These are phyloP conservation scores for Geotrichum restrictum DNA, from an alignment of 1,139 yeast genomes.

Conservation along the genomic window DNA sequence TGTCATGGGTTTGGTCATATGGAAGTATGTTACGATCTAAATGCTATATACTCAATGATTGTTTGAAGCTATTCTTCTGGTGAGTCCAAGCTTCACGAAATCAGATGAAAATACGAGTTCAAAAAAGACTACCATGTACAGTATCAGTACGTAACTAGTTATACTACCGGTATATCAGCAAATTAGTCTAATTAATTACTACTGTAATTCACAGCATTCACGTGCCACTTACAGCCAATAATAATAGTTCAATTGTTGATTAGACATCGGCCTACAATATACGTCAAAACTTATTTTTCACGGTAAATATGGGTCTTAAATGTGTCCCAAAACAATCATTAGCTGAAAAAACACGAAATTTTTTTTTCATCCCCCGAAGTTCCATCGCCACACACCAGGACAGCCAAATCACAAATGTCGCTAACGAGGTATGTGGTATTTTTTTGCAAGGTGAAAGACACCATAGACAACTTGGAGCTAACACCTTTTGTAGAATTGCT, in stretches of 20 bases:
- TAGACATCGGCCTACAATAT: neutral
- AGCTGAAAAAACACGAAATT: neutral
- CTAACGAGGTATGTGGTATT: conserved; percentile 14
- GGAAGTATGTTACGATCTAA: no score
- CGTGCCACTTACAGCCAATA: neutral
- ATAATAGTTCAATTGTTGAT: neutral
- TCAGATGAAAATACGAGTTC: no score
- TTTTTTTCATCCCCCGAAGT: neutral
- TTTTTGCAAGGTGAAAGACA: neutral
- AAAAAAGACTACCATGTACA: no score
- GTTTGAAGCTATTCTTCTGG: no score
- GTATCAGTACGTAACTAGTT: no score
- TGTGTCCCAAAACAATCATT: neutral
- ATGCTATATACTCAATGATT: no score
- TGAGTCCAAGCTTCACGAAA: no score
- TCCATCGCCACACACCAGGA: neutral
- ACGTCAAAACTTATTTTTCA: neutral
- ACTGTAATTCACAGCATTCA: neutral
- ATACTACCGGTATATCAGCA: no score
- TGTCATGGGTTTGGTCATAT: no score
- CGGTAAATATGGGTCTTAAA: neutral
- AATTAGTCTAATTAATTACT: no score
- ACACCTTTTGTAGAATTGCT: conserved; percentile 52
- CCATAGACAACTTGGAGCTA: neutral
- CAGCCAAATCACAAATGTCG: conserved; percentile 10